Base-by-base conservation (phyloP, 495 filamentous ascomycete genomes). In the Tuber magnatum region DNA sequence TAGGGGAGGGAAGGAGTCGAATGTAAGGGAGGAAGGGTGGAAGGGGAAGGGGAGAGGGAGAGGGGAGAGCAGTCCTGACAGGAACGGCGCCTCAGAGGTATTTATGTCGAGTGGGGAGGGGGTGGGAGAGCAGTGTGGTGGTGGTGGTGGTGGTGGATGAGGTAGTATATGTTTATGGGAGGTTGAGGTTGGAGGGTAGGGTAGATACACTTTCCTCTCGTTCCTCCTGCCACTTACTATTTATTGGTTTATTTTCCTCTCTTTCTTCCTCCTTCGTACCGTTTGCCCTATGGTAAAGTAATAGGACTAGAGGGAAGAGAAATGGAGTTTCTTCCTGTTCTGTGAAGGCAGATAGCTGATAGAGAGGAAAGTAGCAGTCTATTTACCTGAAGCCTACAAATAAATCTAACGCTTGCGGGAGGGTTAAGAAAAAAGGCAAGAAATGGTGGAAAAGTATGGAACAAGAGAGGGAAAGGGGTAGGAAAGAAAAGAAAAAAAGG, bases 61-160 rank as follows among this genome's bases (percentile, higher is more conserved):
- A 72, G 46, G 70, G 46, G 73, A 38, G 38, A 41, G 22, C 32
- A 68, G 68, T 38, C 71, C 73, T 48, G 51, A 41, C 43, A 61
- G 32, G 56, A 61, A 28, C 73, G 73, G 74, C 68, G 76, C 75
- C 73, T 69, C 68, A 75, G 72, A 71, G 73, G 76, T 83, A 84
- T 83, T 83, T 75, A 75, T 75, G 80, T 71, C 35, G 43, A 79
- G 81, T 77, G 80, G 72, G 78, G 73, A 42, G 76, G 71, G 61
- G 51, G 48, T 68, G 14, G 48, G 78, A 71, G 51, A 39, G 46
- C 39, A 35, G 72, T 69, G 79, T 70, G 77, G 73, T 71, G 68
- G 78, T 72, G 72, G n/a, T 70, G 65, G 79, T 70, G 77, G 73
- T 71, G 68, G 78, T 74, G 78, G 74, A 78, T 51, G 81, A 80